Conservation (phyloP, 2,329 filamentous ascomycete genomes). For the Didymella lethalis region DNA sequence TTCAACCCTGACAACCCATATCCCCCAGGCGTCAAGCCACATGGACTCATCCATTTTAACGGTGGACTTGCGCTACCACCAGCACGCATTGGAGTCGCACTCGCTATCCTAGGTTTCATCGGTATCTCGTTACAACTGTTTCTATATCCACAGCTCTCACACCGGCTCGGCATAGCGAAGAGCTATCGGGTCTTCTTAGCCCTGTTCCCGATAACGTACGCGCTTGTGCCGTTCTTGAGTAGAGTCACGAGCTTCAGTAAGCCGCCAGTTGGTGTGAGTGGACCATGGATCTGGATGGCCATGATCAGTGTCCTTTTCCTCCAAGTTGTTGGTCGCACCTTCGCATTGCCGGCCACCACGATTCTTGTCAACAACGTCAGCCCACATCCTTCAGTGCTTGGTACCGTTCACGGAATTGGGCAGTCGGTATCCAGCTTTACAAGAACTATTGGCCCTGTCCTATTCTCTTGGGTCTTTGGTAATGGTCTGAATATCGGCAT, state of each 20-base stretch:
- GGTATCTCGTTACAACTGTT: constrained; percentile 58
- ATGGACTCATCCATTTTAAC: constrained; percentile 56
- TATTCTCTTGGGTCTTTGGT: constrained; percentile 69
- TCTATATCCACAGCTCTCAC: constrained; percentile 55
- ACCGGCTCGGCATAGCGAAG: constrained; percentile 52
- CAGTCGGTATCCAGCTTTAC: constrained; percentile 68
- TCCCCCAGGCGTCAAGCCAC: constrained; percentile 46
- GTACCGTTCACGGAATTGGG: constrained; percentile 65
- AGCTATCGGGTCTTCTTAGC: constrained; percentile 54
- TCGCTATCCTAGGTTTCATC: constrained; percentile 58
- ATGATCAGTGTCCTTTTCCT: constrained; percentile 54
- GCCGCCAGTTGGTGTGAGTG: constrained; percentile 53
- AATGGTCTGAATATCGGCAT: constrained; percentile 64
- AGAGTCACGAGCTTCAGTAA: constrained; percentile 51
- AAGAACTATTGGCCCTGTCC: constrained; percentile 66
- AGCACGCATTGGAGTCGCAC: constrained; percentile 56
- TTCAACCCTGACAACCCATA: constrained; percentile 48
- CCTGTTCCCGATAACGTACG: constrained; percentile 57
- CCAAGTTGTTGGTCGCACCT: constrained; percentile 58
- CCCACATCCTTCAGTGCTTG: constrained; percentile 63
- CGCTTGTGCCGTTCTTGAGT: constrained; percentile 55
- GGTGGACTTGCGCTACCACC: constrained; percentile 59
- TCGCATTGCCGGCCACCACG: constrained; percentile 64
- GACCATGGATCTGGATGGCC: constrained; percentile 53
- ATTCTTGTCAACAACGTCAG: constrained; percentile 61